Percentiles rank a stretch among this genome's conserved stretches.
These are phyloP conservation scores for Gracilaria vermiculophylla DNA, from an alignment of 23 red algal species.

Conservation along the genomic window DNA sequence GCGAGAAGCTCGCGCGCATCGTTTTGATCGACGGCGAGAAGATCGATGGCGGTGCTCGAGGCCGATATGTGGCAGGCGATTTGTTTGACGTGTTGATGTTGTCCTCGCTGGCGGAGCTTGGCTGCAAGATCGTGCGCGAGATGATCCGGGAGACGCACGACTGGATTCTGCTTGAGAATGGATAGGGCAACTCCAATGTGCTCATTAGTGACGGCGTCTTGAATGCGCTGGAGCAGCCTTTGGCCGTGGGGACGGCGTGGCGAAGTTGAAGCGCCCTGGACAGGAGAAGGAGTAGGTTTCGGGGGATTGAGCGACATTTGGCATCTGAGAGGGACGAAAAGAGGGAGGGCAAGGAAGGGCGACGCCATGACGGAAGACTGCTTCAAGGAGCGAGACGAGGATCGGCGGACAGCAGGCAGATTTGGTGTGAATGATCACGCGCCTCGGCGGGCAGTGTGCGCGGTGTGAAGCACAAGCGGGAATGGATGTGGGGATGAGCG, in stretches of 20 bases:
- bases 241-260: constrained; percentile 2
- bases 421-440: no score
- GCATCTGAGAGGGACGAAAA: constrained; percentile 3
- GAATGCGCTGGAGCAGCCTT: constrained; percentile 14
- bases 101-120: constrained; percentile 22
- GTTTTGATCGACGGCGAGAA: background rate
- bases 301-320: background rate
- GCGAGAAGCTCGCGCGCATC: background rate
- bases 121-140: constrained; percentile 21
- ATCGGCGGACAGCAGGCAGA: background rate
- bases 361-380: background rate
- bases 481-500: no score
- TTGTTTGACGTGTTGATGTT: background rate
- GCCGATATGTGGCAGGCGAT: background rate
- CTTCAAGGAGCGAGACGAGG: background rate
- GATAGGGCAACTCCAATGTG: constrained; percentile 27
- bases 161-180: constrained; percentile 38
- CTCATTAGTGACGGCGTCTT: constrained; percentile 25
- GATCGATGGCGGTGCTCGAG: background rate
- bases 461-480: no score
- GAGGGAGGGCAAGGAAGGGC: background rate
- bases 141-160: constrained; percentile 25
- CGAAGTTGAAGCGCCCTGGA: background rate
- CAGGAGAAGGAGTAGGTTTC: background rate
- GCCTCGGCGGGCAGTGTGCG: no score